These are phyloP conservation scores for Diaporthe ilicicola DNA, from an alignment of 2,329 filamentous ascomycete genomes.

Conservation along the genomic window DNA sequence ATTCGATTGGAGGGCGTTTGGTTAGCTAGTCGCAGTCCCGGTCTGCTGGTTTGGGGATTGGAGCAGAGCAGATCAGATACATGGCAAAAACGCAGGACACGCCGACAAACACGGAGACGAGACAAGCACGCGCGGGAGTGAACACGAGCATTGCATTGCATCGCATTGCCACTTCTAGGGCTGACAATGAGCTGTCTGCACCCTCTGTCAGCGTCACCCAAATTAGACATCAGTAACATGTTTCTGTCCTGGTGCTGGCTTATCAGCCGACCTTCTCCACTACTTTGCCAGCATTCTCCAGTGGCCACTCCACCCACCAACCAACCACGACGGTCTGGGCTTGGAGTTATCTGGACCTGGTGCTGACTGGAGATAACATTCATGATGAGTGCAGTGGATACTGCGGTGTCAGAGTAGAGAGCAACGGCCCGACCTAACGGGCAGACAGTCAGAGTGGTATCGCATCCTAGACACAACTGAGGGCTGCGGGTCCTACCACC, in stretches of 20 bases:
- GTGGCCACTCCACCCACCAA: not conserved
- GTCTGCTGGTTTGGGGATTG: too few relatives aligned
- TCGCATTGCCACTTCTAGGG: not conserved
- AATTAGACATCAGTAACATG: not conserved
- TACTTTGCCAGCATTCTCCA: not conserved
- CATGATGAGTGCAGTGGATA: too few relatives aligned
- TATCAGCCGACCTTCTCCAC: slow-evolving; percentile 11
- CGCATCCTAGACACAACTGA: too few relatives aligned
- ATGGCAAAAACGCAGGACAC: too few relatives aligned
- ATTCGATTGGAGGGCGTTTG: not conserved
- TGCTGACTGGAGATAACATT: not conserved
- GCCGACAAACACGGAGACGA: not conserved
- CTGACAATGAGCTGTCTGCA: not conserved
- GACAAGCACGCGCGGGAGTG: not conserved
- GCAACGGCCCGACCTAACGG: too few relatives aligned
- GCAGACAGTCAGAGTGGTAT: too few relatives aligned
- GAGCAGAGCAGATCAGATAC: too few relatives aligned
- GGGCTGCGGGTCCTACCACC: too few relatives aligned
- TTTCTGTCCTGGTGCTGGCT: not conserved
- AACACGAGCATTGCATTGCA: not conserved
- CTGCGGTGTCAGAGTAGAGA: not conserved
- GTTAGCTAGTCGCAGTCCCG: too few relatives aligned
- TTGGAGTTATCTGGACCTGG: not conserved
- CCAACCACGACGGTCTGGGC: not conserved
- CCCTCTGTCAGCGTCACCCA: not conserved